These are phyloP conservation scores for Calonectria fujianensis DNA, from an alignment of 2,329 filamentous ascomycete species.

Conservation along the genomic window DNA sequence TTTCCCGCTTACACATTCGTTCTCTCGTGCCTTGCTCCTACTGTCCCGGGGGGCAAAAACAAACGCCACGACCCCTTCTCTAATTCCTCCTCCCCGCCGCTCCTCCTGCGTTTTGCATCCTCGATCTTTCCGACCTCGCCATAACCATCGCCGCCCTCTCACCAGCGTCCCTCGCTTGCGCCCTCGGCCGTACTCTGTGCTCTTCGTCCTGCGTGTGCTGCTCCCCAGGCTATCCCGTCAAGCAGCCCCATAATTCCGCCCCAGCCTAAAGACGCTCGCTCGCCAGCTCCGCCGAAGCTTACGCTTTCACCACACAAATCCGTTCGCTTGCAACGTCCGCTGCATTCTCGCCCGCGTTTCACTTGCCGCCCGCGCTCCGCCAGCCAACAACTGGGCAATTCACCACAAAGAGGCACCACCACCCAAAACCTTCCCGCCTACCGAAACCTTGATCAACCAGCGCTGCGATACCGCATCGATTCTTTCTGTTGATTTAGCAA, in stretches of 20 bases:
- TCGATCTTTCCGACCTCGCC: slow-evolving; percentile 23
- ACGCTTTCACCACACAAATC: slow-evolving; percentile 28
- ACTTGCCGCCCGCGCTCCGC: slow-evolving; percentile 36
- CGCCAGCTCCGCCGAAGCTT: slow-evolving; percentile 33
- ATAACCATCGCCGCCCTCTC: neutral
- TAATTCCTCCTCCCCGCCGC: neutral
- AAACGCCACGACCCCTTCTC: slow-evolving; percentile 16
- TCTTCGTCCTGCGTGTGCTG: neutral
- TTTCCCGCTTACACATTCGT: slow-evolving; percentile 38
- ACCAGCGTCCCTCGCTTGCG: slow-evolving; percentile 8
- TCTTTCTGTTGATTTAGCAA: slow-evolving; percentile 15
- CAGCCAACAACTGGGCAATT: slow-evolving; percentile 25
- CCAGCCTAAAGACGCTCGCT: slow-evolving; percentile 40
- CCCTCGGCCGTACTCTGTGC: neutral
- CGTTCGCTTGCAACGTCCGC: slow-evolving; percentile 35
- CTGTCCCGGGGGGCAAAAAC: slow-evolving; percentile 31
- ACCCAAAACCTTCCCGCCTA: slow-evolving; percentile 13
- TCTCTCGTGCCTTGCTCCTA: slow-evolving; percentile 28
- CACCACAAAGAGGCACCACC: slow-evolving; percentile 5
- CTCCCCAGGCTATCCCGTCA: slow-evolving; percentile 23
- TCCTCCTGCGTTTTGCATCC: slow-evolving; percentile 15
- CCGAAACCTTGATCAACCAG: slow-evolving; percentile 19
- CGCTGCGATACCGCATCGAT: slow-evolving; percentile 13
- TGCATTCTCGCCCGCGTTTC: slow-evolving; percentile 38
- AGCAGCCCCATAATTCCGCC: slow-evolving; percentile 36